Evolutionary conservation across 2,329 filamentous ascomycete genomes (phyloP), one percentile per base, ranked within the genome.

Genomic region (Colletotrichum sp.): DNA sequence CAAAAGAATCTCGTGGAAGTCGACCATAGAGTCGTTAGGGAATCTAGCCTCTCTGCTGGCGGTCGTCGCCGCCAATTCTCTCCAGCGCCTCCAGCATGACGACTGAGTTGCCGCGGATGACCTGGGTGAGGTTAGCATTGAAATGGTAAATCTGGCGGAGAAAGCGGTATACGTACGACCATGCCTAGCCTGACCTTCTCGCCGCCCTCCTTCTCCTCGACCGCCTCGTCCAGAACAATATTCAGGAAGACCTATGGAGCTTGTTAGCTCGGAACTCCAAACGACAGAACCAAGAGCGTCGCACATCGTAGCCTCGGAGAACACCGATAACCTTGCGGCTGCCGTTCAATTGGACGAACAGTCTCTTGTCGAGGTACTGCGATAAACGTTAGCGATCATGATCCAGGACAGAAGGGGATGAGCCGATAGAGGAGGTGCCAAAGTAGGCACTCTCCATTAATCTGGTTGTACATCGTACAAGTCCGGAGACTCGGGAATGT

Each of bases 301-400:
- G 79, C 88, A 98, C 97, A 92, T 99, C 97, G 86, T 99, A 99
- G 76, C 97, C 97, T 79, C 97, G 93, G 75, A 99, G 91, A 68
- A 98, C 92, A 72, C 98, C 97, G 85, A 98, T 95, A 77, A 99
- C 96, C 87, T 98, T 99, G 85, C 97, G 95, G 86, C 96, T 98
- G 83, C 97, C 97, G 87, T 99, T 99, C 71, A 99, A 90, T 86
- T 99, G 96, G 80, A 99, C 96, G 86, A 98, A 98, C 83, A 99
- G 92, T 87, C 96, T 92, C 92, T 99, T 99, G 90, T 99, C 97
- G 87, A 99, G 96, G 87, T 99, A 99, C 97, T 99, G 82, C 66
- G 68, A 26, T 26, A 48, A 5, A 10, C 8, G 71, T 76, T 30
- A 76, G 66, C 66, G 30, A 8, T 30, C 52, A 44, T n/a, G 8